Evolutionary conservation across 1,284 basidiomycete genomes (phyloP), one percentile per base, ranked within the genome.

Genomic region (Rhizoctonia solani): DNA sequence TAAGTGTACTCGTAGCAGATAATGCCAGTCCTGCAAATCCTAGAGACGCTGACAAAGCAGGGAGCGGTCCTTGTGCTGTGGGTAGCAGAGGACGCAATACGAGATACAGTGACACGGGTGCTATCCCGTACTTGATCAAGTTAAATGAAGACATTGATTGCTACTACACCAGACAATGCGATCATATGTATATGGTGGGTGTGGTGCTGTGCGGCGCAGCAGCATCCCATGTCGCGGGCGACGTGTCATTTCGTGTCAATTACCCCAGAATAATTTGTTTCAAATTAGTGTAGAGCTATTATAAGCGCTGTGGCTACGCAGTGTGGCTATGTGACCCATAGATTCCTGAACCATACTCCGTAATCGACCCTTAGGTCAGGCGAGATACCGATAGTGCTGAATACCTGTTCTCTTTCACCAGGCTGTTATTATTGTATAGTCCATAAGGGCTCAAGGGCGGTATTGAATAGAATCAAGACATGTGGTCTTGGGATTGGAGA

Each of bases 1-100:
- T 82, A 8, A 92, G 81, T 73, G 88, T 86, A 9, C 92, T 74
- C 0, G 89, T 85, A 0, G 85, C 84, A 1, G 94, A 74, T 63
- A 94, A 86, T 0, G 92, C 91, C 67, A 93, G 81, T 41, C 95
- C 78, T 0, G 91, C 87, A 76, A 95, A 88, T 0, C 93, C 93
- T 44, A 93, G 71, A 4, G 87, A 92, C 0, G 86, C 86, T 72
- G 87, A 85, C 27, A 92, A 77, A 0, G 85, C 85, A 1, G 89
- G 89, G 13, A 92, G 76, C 3, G 84, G 80, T 1, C 59, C 59
- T 8, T 32, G 34, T 34, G 59, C 30, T 52, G 44, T 47, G 3
- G 59, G 59, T 25, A 63, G 59, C 27, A 63, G 34, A 25, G 59
- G 59, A n/a, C 59, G 46, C 32, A 63, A 34, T 30, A 63, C 59